Percentiles rank a stretch among this genome's conserved stretches.
Conservation (phyloP, 2,329 filamentous ascomycete genomes). For the Aspergillus latus region DNA sequence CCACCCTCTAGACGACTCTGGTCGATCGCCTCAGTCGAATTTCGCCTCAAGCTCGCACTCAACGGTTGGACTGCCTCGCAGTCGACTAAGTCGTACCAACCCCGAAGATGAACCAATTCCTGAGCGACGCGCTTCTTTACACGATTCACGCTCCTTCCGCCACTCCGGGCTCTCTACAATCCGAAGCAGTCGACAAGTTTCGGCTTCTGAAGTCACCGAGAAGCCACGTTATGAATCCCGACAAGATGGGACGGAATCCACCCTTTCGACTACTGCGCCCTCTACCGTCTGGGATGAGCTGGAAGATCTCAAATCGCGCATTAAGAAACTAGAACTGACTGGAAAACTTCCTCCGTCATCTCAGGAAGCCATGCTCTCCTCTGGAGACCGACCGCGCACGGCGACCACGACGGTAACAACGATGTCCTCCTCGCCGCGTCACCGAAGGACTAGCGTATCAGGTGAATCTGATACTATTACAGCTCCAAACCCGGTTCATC, state of each 20-base stretch:
- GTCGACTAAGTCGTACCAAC: constrained; percentile 37
- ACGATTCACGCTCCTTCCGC: constrained; percentile 35
- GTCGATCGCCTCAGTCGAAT: constrained; percentile 35
- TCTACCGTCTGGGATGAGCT: constrained; percentile 98
- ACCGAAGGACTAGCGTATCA: constrained; percentile 53
- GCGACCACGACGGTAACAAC: constrained; percentile 90
- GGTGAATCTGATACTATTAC: constrained; percentile 39
- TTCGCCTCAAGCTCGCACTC: constrained; percentile 37
- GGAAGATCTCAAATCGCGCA: constrained; percentile 90
- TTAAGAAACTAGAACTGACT: constrained; percentile 83
- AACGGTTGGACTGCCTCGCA: constrained; percentile 37
- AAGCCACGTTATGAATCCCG: constrained; percentile 35
- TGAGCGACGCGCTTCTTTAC: constrained; percentile 34
- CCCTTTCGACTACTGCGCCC: constrained; percentile 80
- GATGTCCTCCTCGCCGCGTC: constrained; percentile 84
- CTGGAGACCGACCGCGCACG: constrained; percentile 80
- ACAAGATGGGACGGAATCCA: constrained; percentile 76
- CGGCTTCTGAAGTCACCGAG: constrained; percentile 37
- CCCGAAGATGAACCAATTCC: constrained; percentile 32
- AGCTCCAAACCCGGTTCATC: constrained; percentile 62
- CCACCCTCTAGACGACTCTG: constrained; percentile 41
- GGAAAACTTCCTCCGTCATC: constrained; percentile 84
- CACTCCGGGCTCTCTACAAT: constrained; percentile 37
- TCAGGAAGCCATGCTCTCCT: constrained; percentile 72
- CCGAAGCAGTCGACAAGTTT: constrained; percentile 38